Base-by-base conservation (phyloP, 352 stramenopile species). In the Phytophthora vignae region DNA sequence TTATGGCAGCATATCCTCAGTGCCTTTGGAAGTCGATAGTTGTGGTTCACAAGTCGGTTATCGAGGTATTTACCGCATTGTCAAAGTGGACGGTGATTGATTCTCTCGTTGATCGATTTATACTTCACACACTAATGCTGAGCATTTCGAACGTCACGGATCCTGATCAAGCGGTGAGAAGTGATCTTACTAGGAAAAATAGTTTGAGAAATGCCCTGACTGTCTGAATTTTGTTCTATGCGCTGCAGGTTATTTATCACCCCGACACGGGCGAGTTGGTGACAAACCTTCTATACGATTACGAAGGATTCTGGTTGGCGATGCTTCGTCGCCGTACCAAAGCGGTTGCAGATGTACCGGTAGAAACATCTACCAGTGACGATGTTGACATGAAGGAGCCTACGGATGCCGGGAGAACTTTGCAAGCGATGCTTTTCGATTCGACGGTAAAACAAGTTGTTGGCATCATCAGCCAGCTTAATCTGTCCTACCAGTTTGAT, bases 221-320 rank as follows among this genome's bases (percentile, higher is more conserved):
- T 17, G 55, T 64, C 29, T 50, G 29, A 62, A 17, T 42, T 48
- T 25, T 33, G 49, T 50, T 58, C 38, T 14, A 46, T 46, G 42
- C 11, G 31, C 31, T 0, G 65, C 27, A 79, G 73, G 69, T 82
- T 44, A 63, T 96, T 1, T 94, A 92, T 67, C 87, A 96, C 53
- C 89, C 87, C 1, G 87, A 95, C 31, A 95, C 89, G 7, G 89
- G 89, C 25, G 79, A 84, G 33, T 21, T 81, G 4, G 89, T 91
- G 54, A 90, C 85, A 55, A 90, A 90, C 22, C 78, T 95, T 31
- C 59, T 96, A 8, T 96, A 88, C 55, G 87, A 93, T 11, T 95
- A 90, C 49, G 86, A 94, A 71, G 73, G 75, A 1, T 82, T 96
- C 21, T 96, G 89, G 87, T n/a, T 90, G 14, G 71, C 69, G 6